Base-by-base conservation (phyloP, 2,329 filamentous ascomycete genomes). In the Calonectria fujianensis region DNA sequence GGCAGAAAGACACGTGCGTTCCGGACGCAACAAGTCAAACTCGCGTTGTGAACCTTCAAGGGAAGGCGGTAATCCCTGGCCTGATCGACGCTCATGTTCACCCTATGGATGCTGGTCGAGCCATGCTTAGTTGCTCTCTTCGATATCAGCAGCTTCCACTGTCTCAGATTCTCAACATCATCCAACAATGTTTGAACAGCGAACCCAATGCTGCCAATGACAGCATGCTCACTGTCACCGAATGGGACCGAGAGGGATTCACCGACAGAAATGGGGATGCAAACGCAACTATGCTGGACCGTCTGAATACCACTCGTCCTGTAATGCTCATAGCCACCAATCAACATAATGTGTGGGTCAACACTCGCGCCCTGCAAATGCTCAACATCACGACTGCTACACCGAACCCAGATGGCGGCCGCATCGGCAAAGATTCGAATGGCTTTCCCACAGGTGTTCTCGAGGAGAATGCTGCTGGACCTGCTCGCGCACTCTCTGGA, bases 81-180 rank as follows among this genome's bases (percentile, higher is more conserved):
- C 32, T 65, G 39, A 48, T 65, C 10, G 61, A 65, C 29, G 37
- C 61, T 48, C 61, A 65, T 18, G 41, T 65, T 14, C 61, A 65
- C 10, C 37, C 41, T 24, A 45, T 65, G 3, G 37, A 45, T 31
- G 61, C 39, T 32, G 61, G 61, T 14, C 39, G 37, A 31, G 37
- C 41, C 9, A 31, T 65, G 27, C 61, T 65, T 14, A n/a, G 41
- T 18, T 65, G 61, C 39, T 45, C 37, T n/a, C 61, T 65, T 24
- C 37, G 45, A 45, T 65, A 65, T 16, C 39, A 31, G 24, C 39
- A 45, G 27, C 27, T 65, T 20, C 24, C 39, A 1, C 24, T 65
- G 4, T 13, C 37, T 2, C 16, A 50, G 8, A 14, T 65, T 27
- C 61, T 65, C 8, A 20, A 4, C 24, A 35, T 31, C 16, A 48